Conservation (phyloP, 2,329 filamentous ascomycete species). For the Byssochlamys sp. region DNA sequence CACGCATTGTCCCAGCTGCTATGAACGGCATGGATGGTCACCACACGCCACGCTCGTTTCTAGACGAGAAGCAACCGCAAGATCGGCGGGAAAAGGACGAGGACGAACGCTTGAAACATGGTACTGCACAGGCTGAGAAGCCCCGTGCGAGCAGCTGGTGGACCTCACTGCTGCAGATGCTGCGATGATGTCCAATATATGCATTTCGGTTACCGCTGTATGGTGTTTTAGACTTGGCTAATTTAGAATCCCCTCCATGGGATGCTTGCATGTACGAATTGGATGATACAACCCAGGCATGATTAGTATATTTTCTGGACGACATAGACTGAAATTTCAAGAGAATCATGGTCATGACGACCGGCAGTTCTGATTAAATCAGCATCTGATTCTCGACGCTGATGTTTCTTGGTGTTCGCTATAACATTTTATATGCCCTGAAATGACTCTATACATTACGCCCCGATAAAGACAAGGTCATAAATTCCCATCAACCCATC, state of each 20-base stretch:
- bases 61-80: conserved; percentile 1
- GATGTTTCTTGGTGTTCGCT: background rate
- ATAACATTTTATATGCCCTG: background rate
- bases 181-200: conserved; percentile 3
- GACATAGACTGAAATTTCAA: background rate
- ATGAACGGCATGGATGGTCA: conserved; percentile 33
- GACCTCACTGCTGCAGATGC: conserved; percentile 11
- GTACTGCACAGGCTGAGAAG: conserved; percentile 7
- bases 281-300: background rate
- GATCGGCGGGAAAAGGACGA: conserved; percentile 1
- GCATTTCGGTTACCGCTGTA: conserved; percentile 1
- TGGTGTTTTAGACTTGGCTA: background rate
- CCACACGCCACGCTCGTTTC: conserved; percentile 11
- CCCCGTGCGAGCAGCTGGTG: conserved; percentile 11
- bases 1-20: conserved; percentile 10
- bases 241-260: background rate
- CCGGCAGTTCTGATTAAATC: background rate
- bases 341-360: background rate
- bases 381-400: background rate
- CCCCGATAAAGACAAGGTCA: background rate
- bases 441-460: background rate
- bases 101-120: conserved; percentile 12
- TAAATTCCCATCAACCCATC: conserved; percentile 59
- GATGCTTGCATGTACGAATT: background rate
- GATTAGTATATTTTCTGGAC: background rate